Evolutionary conservation across 495 filamentous ascomycete genomes (phyloP), one percentile per base, ranked within the genome.

Genomic region (Acidomyces sp.): DNA sequence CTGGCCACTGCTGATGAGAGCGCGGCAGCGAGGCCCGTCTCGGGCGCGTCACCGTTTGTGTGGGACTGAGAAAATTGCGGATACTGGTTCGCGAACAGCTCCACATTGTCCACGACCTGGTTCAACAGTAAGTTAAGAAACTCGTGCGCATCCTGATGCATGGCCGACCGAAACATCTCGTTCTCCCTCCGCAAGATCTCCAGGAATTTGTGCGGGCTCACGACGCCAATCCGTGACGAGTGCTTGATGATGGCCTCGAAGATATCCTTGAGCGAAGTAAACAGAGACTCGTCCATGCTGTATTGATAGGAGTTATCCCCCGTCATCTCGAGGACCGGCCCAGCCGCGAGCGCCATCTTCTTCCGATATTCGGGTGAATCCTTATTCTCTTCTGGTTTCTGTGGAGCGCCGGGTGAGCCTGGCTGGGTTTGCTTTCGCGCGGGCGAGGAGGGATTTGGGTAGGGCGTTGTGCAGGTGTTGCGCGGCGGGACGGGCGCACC

Each of bases 71-170:
- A 51, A 13, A 18, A 6, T 2, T 40, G 16, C n/a, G 38, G 42
- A 43, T 51, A 39, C 24, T 67, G 72, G 43, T 73, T 75, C 2
- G 81, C 76, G 52, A 85, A 81, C 7, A 74, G 74, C 58, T 96
- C 92, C 13, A 96, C 85, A 53, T 92, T 92, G 10, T 84, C 74
- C 32, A 97, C 87, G 12, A 96, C 85, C 52, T 94, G 80, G 54
- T 97, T 97, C n/a, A 97, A 69, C 1, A 97, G 71, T 11, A 94
- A 67, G 45, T 93, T 93, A 45, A 95, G 72, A 53, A 97, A 97
- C 49, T 97, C 90, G 54, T 97, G 90, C 4, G 90, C 90, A 63
- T 97, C 90, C 61, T 97, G 90, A 60, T 97, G 90, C 82, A 94
- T 92, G 17, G 85, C 78, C 26, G 81, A 82, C 34, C 86, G 81